A percentile compares a stretch with the other conserved stretches of the same genome.
Conservation (phyloP, 192 early-diverging fungal genomes). For the Gryganskiella cystojenkinii region DNA sequence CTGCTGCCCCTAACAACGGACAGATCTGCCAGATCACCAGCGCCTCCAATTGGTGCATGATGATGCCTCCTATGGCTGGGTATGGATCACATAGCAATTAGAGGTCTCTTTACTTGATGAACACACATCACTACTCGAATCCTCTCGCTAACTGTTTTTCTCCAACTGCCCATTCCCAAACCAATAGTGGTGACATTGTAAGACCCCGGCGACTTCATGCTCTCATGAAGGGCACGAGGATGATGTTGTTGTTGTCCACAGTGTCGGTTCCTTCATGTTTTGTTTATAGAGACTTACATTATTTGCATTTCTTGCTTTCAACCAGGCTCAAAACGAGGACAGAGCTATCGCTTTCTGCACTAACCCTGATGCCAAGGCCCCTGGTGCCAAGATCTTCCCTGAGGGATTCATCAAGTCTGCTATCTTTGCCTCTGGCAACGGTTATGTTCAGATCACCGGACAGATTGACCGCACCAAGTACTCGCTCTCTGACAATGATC, state of each 20-base stretch:
- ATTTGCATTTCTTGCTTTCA: no score
- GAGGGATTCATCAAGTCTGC: conserved; percentile 60
- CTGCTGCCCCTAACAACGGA: conserved; percentile 20
- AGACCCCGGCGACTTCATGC: no score
- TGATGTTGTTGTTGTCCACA: no score
- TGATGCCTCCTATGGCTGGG: conserved; percentile 56
- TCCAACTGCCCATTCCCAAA: no score
- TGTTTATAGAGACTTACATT: no score
- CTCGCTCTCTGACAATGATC: conserved; percentile 34
- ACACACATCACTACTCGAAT: no score
- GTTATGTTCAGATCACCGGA: conserved; percentile 66
- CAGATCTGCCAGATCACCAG: conserved; percentile 37
- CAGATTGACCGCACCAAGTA: conserved; percentile 53
- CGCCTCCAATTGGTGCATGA: conserved; percentile 35
- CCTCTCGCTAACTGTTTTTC: no score
- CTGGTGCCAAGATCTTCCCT: conserved; percentile 52
- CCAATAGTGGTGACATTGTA: no score
- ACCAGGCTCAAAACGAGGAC: conserved; percentile 56
- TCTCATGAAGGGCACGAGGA: no score
- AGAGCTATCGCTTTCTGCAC: conserved; percentile 59
- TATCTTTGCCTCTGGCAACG: conserved; percentile 51
- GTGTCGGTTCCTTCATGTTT: no score
- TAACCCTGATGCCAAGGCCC: conserved; percentile 31
- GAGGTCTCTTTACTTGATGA: no score
- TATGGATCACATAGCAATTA: no score